A percentile compares a stretch with the other conserved stretches of the same genome.
Evolutionary conservation across 2,329 filamentous ascomycete genomes (phyloP).

Genomic region (Proliferodiscus dingleyae): DNA sequence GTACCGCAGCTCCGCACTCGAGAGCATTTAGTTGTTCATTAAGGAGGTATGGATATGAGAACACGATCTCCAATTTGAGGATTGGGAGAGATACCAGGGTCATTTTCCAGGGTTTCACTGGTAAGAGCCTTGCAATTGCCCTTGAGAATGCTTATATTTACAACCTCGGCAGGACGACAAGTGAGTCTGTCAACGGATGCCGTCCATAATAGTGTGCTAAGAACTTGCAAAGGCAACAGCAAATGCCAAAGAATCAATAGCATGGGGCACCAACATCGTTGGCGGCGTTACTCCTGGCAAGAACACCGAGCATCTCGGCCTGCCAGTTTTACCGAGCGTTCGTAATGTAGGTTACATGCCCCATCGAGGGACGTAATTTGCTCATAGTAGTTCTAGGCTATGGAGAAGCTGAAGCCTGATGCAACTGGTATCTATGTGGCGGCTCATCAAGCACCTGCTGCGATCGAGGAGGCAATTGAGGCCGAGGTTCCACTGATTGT

Average conservation of each 20-base stretch:
- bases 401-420: conserved; percentile 66
- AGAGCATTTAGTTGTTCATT: conserved; percentile 18
- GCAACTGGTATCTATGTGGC: conserved; percentile 78
- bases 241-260: conserved; percentile 71
- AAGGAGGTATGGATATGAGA: conserved; percentile 31
- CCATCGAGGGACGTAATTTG: background rate
- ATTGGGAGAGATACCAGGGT: conserved; percentile 63
- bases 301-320: conserved; percentile 64
- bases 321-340: conserved; percentile 67
- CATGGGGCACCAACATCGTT: conserved; percentile 75
- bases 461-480: conserved; percentile 76
- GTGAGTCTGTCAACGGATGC: conserved; percentile 7
- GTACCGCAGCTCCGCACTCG: background rate
- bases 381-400: conserved; percentile 43
- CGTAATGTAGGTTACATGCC: conserved; percentile 39
- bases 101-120: conserved; percentile 68
- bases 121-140: conserved; percentile 30
- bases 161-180: conserved; percentile 28
- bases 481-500: conserved; percentile 72
- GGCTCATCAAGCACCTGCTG: conserved; percentile 64
- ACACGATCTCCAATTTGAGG: conserved; percentile 61
- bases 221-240: conserved; percentile 53
- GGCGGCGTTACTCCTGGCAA: conserved; percentile 71
- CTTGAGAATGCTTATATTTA: conserved; percentile 2
- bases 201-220: background rate